phyloP scores from a whole-genome alignment of 1,139 yeast species.

The Pichia sp. region DNA sequence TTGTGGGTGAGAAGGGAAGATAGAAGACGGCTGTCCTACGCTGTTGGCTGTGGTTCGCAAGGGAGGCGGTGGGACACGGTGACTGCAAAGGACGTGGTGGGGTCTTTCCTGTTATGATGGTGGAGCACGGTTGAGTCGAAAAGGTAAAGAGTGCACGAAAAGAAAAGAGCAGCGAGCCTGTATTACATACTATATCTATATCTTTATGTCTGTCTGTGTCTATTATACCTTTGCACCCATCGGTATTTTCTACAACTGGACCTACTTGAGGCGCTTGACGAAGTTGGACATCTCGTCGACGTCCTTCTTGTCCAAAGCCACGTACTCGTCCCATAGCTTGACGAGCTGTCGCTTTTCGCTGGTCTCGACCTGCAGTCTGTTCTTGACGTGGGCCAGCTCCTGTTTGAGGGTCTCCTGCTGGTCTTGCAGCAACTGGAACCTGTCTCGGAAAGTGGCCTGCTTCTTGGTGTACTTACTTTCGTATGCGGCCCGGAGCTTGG shows the following conservation, averaged over 20 bases:
- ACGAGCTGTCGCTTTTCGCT: constrained; percentile 54
- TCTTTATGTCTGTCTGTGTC: background rate
- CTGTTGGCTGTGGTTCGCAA: background rate
- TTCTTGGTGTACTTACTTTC: constrained; percentile 46
- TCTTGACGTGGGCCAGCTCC: constrained; percentile 44
- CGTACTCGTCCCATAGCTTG: constrained; percentile 46
- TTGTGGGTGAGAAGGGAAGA: background rate
- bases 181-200: background rate
- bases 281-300: constrained; percentile 14
- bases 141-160: background rate
- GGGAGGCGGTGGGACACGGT: too few species aligned
- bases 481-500: constrained; percentile 48
- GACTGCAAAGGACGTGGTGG: background rate
- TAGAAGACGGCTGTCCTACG: background rate
- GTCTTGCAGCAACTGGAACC: constrained; percentile 39
- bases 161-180: background rate
- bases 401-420: constrained; percentile 33
- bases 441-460: constrained; percentile 30
- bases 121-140: background rate
- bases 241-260: background rate
- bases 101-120: background rate
- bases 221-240: too few species aligned
- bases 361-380: constrained; percentile 44
- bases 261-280: constrained; percentile 12
- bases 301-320: constrained; percentile 19